Evolutionary conservation across 2,329 filamentous ascomycete species (phyloP), one percentile per base, ranked within the genome.

Genomic region (Beauveria pseudobassiana): DNA sequence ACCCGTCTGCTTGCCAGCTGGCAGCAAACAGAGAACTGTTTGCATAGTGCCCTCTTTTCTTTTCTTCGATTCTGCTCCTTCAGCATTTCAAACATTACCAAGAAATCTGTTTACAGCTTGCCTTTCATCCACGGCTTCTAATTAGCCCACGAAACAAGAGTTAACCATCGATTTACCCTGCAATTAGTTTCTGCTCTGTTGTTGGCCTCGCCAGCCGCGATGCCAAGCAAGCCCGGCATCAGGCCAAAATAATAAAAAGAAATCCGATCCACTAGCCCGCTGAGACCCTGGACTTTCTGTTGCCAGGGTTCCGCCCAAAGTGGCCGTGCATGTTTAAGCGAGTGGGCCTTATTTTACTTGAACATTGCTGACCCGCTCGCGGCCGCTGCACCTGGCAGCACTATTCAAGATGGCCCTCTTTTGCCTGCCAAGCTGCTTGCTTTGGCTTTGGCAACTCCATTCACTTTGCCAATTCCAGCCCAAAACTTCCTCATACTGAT

Each of bases 251-350:
- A 48, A 58, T 30, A 53, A 54, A 53, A 6, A 22, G 5, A 43
- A 43, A 34, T n/a, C 49, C 8, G 49, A 51, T 51, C 57, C 57
- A 51, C 51, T 30, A 40, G 40, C n/a, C 18, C 28, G 20, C 45
- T 59, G 61, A 55, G 56, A 59, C 61, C 46, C 45, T 42, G 42
- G 26, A 12, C 14, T 26, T n/a, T 58, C 38, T 57, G 61, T 63
- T 62, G 61, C 55, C 49, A 58, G 61, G 61, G 55, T 28, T 48
- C 61, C 49, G 50, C 34, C 26, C 45, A 54, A 26, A 24, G 24
- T 71, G 69, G 69, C 62, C 65, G 68, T 71, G 69, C 69, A 63
- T 62, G 62, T 65, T 66, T 68, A 70, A 71, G 69, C 65, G 68
- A 71, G 69, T 70, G 69, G 69, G 67, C 59, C 69, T 70, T 67